Base-by-base conservation (phyloP, 1,284 basidiomycete genomes). In the Ceratobasidium sp. region DNA sequence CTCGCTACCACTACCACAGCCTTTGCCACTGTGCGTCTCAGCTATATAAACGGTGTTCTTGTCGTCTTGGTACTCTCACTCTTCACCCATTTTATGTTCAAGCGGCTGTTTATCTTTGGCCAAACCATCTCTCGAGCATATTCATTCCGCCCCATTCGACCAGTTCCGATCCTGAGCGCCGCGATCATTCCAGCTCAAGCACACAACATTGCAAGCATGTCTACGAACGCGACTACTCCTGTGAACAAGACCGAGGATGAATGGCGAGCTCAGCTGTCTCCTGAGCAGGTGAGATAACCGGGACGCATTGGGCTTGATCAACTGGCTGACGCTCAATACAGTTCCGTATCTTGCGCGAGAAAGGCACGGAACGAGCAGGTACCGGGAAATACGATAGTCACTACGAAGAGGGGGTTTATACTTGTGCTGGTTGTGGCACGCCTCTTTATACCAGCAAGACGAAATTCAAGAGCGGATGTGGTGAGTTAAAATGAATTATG, bases 391-490 rank as follows among this genome's bases (percentile, higher is more conserved):
- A 92, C 79, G 89, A 97, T 77, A 87, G 93, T 74, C 86, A 87
- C 81, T 83, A 82, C 59, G 82, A 84, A 50, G 85, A 84, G 0
- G 82, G 96, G 23, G 85, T 91, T 0, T 98, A 97, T 80, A 81
- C 80, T 47, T 94, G 92, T 78, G 89, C 86, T 7, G 92, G 86
- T 6, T 94, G 92, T 79, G 84, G 83, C 30, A 87, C 81, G 0
- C 82, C 82, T 3, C 76, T 97, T 55, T 96, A 96, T 85, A 92
- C 90, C 83, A 94, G 93, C 78, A 86, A 85, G 38, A 95, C 94
- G 76, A 98, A 98, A 83, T 98, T 98, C 82, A 87, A 93, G 78
- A 95, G 92, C 72, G 94, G 95, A 11, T 98, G 95, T 79, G 96
- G 66, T 70, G 38, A 18, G 66, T 49, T 49, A 18, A 21, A 6